Base-by-base conservation (phyloP, 345 rosid species). In the Jatropha curcas region DNA sequence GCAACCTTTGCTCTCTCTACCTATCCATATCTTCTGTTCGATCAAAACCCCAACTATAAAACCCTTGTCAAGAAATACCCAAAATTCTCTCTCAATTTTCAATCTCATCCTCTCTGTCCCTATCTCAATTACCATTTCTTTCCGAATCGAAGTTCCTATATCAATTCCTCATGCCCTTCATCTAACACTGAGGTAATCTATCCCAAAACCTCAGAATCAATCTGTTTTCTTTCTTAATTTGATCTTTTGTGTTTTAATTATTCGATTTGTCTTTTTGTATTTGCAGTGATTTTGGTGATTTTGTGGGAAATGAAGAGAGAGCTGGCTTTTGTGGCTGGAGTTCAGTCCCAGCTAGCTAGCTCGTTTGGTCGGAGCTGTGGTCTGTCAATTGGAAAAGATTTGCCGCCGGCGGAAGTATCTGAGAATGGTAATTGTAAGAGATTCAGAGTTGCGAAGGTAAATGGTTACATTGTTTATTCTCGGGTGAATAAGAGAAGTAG, bases 381-480 rank as follows among this genome's bases (percentile, higher is more conserved):
- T 66, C 85, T 52, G 69, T 35, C 31, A 60, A 60, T 60, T 17
- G 64, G 69, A 75, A 55, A 76, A 72, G 77, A 56, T n/a, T n/a
- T n/a, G 76, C 73, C 74, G 77, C 73, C 70, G 82, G 70, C 39
- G 13, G 75, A 75, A 37, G 77, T 74, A 41, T 75, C 66, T 56
- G 87, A 84, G 46, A 79, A 77, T 68, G 79, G 64, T 70, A 67
- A 86, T 17, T 77, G 78, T 77, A 90, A 90, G 86, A 81, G 93
- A 69, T 76, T 84, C 70, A 92, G 83, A 78, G 80, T 79, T 73
- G 81, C 84, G 67, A 76, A 86, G 70, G 90, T 87, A 35, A 89
- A 89, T 88, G 90, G 96, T 63, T 80, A 76, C 59, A 86, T 90
- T 63, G 98, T 94, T 58, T 94, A 94, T 65, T 84, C 90, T 68